Evolutionary conservation across 768 basidiomycete genomes (phyloP).

Genomic region (Lyophyllum semitale): DNA sequence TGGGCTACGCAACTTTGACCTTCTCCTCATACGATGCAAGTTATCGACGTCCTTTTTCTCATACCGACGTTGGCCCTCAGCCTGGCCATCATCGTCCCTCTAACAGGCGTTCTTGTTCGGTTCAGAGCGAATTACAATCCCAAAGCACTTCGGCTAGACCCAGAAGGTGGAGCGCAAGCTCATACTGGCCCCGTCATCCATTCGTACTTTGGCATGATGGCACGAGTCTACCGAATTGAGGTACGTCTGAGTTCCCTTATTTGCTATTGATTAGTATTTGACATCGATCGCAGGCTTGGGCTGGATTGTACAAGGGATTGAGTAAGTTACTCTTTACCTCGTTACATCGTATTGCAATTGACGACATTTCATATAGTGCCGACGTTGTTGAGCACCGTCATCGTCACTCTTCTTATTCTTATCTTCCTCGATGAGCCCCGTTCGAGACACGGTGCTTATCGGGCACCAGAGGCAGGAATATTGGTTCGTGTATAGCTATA

Average conservation of each 20-base stretch:
- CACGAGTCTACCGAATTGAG: conserved; percentile 72
- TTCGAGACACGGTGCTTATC: conserved; percentile 66
- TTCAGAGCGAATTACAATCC: conserved; percentile 87
- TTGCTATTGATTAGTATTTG: background rate
- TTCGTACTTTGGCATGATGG: conserved; percentile 74
- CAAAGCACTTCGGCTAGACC: conserved; percentile 78
- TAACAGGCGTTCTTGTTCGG: conserved; percentile 71
- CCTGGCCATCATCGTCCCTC: conserved; percentile 58
- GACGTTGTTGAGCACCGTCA: conserved; percentile 46
- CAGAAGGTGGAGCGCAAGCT: conserved; percentile 73
- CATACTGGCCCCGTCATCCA: conserved; percentile 79
- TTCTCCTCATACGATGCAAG: conserved; percentile 29
- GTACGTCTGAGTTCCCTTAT: conserved; percentile 34
- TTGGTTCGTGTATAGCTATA: conserved; percentile 31
- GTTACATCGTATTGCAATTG: background rate
- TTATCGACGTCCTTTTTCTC: conserved; percentile 40
- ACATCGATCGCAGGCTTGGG: conserved; percentile 49
- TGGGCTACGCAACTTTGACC: conserved; percentile 1
- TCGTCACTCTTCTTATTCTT: conserved; percentile 60
- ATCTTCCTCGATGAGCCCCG: conserved; percentile 57
- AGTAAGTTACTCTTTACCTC: conserved; percentile 36
- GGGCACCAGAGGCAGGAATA: conserved; percentile 60
- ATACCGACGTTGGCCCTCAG: conserved; percentile 50
- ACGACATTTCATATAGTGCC: conserved; percentile 34
- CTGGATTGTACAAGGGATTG: conserved; percentile 80